These are phyloP conservation scores for Penicillium maclennaniae DNA, from an alignment of 495 filamentous ascomycete species.

Conservation along the genomic window DNA sequence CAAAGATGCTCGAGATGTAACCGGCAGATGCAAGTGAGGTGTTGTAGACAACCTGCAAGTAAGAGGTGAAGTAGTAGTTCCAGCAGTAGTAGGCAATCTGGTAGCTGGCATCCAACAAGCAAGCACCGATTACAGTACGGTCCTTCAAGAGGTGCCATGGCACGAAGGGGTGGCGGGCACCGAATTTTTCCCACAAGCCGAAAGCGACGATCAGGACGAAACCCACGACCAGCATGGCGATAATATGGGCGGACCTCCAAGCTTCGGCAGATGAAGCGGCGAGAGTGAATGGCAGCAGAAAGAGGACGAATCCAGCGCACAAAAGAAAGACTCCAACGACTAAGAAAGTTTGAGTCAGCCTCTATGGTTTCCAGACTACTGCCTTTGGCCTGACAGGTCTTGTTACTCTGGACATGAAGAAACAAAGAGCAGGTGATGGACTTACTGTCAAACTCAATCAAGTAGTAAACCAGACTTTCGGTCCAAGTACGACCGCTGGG, in stretches of 20 bases:
- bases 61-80: constrained; percentile 64
- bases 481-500: constrained; percentile 34
- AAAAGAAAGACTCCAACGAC: constrained; percentile 53
- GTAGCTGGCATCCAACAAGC: constrained; percentile 49
- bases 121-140: constrained; percentile 60
- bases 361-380: too few species aligned
- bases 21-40: constrained; percentile 41
- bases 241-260: constrained; percentile 49
- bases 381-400: too few species aligned
- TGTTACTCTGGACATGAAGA: too few species aligned
- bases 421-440: not conserved
- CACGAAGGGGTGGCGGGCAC: constrained; percentile 51
- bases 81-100: constrained; percentile 50
- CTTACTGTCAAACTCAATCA: constrained; percentile 53
- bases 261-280: constrained; percentile 34
- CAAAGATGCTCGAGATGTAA: constrained; percentile 49
- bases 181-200: constrained; percentile 48
- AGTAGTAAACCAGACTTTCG: constrained; percentile 45
- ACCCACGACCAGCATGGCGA: constrained; percentile 54
- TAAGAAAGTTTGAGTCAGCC: constrained; percentile 7
- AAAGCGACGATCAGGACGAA: constrained; percentile 50
- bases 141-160: constrained; percentile 53
- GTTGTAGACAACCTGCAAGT: constrained; percentile 70
- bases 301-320: constrained; percentile 51
- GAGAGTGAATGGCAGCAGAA: constrained; percentile 57